phyloP scores from a whole-genome alignment of 2,329 filamentous ascomycete genomes.

The Aaosphaeria pasadenensis region DNA sequence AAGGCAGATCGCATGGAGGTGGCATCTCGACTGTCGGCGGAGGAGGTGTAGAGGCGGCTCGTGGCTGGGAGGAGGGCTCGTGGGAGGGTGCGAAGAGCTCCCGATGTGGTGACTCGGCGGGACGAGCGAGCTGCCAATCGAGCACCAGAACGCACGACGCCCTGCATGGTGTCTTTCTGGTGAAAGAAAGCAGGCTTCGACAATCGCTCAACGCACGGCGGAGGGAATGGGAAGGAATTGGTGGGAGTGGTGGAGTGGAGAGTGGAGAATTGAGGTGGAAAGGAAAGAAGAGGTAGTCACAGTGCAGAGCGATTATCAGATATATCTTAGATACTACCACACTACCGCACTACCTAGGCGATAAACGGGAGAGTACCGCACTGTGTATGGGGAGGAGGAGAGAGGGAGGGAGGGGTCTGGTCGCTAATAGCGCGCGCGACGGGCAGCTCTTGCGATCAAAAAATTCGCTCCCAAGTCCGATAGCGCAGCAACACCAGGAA shows the following conservation, averaged over 20 bases:
- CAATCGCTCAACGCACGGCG: conserved; percentile 13
- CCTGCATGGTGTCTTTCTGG: conserved; percentile 34
- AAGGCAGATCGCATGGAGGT: conserved; percentile 61
- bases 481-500: conserved; percentile 14
- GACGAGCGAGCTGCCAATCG: conserved; percentile 34
- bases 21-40: conserved; percentile 29
- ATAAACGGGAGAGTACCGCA: too few species aligned
- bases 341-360: too few species aligned
- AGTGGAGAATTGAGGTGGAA: conserved; percentile 3
- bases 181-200: conserved; percentile 17
- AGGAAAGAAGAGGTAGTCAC: too few species aligned
- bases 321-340: too few species aligned
- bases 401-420: too few species aligned
- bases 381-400: too few species aligned
- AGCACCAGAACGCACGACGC: conserved; percentile 36
- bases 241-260: conserved; percentile 5
- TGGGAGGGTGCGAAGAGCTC: conserved; percentile 22
- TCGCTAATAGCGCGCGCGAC: conserved; percentile 1
- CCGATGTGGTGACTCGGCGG: conserved; percentile 28
- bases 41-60: conserved; percentile 30
- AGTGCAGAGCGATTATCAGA: too few species aligned
- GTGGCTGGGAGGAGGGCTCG: conserved; percentile 31
- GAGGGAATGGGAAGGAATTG: conserved; percentile 19
- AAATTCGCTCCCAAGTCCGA: conserved; percentile 29
- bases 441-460: conserved; percentile 8